These are phyloP conservation scores for Noccaea bulbosa DNA, from an alignment of 345 rosid genomes.

Conservation along the genomic window DNA sequence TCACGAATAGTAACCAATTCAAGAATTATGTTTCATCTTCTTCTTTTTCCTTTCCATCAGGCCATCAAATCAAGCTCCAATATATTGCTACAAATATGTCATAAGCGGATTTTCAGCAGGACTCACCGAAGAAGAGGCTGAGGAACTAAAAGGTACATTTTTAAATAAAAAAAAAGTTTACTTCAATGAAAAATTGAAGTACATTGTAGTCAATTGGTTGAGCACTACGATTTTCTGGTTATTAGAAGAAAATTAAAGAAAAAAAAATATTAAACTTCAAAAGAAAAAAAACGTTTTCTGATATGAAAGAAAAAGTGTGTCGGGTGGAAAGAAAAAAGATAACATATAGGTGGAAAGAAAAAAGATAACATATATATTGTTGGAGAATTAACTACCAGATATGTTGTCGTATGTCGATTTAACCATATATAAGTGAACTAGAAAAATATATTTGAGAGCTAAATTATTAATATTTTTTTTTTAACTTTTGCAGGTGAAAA, in stretches of 20 bases:
- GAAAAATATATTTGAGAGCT: not conserved
- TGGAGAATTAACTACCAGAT: not conserved
- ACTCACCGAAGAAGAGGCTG: constrained; percentile 33
- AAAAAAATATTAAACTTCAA: not conserved
- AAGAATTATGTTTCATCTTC: not conserved
- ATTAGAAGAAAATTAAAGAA: not conserved
- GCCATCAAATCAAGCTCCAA: constrained; percentile 1
- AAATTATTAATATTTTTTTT: not conserved
- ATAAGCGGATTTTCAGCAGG: constrained; percentile 31
- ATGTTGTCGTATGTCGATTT: not conserved
- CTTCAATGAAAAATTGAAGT: not conserved
- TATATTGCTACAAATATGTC: constrained; percentile 25
- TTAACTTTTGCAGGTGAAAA: constrained; percentile 23
- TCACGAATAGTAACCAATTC: not conserved
- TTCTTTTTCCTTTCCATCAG: not conserved
- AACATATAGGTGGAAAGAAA: not conserved
- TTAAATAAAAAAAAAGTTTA: not conserved
- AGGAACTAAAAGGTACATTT: constrained; percentile 26
- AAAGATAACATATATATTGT: not conserved
- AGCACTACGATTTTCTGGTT: not conserved
- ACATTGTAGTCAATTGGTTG: not conserved
- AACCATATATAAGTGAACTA: not conserved
- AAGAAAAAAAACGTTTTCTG: not conserved
- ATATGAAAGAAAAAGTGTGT: not conserved
- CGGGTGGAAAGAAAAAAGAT: not conserved